A percentile compares a stretch with the other conserved stretches of the same genome.
Evolutionary conservation across 768 basidiomycete species (phyloP).

Genomic region (Boletus vermiculosoides): DNA sequence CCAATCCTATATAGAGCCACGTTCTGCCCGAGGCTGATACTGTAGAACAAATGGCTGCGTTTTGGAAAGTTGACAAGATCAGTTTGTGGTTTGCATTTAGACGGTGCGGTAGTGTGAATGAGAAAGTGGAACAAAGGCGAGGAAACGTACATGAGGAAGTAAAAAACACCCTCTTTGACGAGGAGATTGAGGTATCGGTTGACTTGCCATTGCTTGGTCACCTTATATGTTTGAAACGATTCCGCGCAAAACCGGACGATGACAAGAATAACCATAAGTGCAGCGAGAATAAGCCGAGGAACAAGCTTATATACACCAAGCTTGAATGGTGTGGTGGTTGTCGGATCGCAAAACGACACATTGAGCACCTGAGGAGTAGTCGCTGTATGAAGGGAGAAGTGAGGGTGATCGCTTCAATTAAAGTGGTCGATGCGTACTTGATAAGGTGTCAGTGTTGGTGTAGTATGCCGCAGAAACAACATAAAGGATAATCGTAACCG

Average conservation of each 20-base stretch:
- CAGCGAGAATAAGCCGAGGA: constrained; percentile 14
- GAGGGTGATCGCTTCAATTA: background rate
- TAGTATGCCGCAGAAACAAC: background rate
- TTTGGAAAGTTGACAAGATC: background rate
- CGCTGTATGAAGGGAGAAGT: constrained; percentile 12
- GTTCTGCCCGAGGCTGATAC: constrained; percentile 5
- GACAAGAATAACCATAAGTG: constrained; percentile 9
- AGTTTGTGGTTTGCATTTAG: background rate
- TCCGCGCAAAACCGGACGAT: constrained; percentile 6
- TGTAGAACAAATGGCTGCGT: constrained; percentile 14
- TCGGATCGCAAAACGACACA: constrained; percentile 16
- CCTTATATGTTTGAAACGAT: constrained; percentile 8
- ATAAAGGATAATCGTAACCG: background rate
- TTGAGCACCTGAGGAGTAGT: constrained; percentile 2
- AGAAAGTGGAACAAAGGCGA: background rate
- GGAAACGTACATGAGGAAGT: constrained; percentile 20
- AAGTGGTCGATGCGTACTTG: background rate
- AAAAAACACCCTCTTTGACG: constrained; percentile 14
- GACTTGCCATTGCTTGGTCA: constrained; percentile 5
- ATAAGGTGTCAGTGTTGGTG: background rate
- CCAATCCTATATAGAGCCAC: background rate
- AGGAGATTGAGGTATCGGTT: constrained; percentile 18
- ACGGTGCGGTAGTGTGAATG: too few relatives aligned
- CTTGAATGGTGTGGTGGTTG: background rate
- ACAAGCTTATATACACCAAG: constrained; percentile 12